Evolutionary conservation across 257 asterid genomes (phyloP), one percentile per base, ranked within the genome.

Genomic region (Solanum dulcamara): DNA sequence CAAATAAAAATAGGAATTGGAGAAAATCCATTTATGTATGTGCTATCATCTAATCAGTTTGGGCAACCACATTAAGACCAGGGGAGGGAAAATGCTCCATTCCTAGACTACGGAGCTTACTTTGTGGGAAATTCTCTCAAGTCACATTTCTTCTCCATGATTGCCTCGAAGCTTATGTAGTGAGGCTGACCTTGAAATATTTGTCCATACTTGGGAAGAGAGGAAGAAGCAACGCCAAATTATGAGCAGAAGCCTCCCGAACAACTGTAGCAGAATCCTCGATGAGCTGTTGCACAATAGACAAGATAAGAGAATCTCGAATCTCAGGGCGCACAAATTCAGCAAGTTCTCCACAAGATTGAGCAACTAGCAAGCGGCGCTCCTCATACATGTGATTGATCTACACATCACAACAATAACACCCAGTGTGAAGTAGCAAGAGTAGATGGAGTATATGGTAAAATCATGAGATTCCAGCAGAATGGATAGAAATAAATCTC

Each of bases 111-210:
- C 93, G 93, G 97, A 97, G 99, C 99, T 97, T 95, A 97, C 98
- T 87, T 93, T 94, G 96, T 92, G 92, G 90, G 93, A 87, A 92
- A 94, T 90, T 89, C 94, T 92, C 93, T 91, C 94, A 94, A 93
- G 97, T 94, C 97, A 93, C 96, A 93, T 90, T 92, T 92, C 98
- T 93, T 93, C 97, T 92, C 98, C 98, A 90, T 92, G 98, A 94
- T 95, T 93, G 96, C 98, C 98, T 92, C 92, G 97, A 95, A 95
- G 97, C 98, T 93, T 92, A 92, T 95, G 89, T 94, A 97, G 99
- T 94, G 99, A 93, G 96, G 98, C 98, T 97, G 98, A 97, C 99
- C 99, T 97, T 97, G 98, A 94, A 92, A 97, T 97, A 95, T 97
- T 97, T 97, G 90, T 95, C 98, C 75, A 91, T 88, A 88, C 93